These are phyloP conservation scores for Fusarium incarnatum DNA, from an alignment of 2,329 filamentous ascomycete species.

Conservation along the genomic window DNA sequence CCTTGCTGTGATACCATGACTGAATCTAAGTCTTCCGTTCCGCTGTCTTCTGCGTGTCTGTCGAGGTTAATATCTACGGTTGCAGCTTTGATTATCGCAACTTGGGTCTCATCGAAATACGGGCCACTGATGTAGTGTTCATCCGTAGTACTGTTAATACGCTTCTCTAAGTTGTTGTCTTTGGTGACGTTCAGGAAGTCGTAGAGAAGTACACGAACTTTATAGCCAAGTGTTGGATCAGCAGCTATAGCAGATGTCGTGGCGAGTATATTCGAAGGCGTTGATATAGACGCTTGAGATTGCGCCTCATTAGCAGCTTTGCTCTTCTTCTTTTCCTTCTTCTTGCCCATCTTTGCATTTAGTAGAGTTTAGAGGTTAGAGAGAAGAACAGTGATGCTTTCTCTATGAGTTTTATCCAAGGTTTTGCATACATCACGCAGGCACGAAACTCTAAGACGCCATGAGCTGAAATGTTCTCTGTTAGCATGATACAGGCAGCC, in stretches of 20 bases:
- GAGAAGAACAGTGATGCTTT: background rate
- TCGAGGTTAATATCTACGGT: background rate
- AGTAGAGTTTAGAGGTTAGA: background rate
- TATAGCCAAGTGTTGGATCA: constrained; percentile 7
- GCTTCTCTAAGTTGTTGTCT: background rate
- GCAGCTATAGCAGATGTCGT: background rate
- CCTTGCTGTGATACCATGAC: background rate
- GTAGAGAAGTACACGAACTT: constrained; percentile 7
- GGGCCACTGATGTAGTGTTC: constrained; percentile 5
- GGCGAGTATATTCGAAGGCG: background rate
- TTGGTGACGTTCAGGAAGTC: constrained; percentile 7
- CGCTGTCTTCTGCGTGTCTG: background rate
- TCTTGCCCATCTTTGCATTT: background rate
- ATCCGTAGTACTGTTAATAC: constrained; percentile 4
- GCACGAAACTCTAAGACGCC: background rate
- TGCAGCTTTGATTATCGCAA: background rate
- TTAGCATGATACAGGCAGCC: background rate
- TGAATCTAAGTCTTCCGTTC: background rate
- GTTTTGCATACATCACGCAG: background rate
- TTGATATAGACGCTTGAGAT: background rate
- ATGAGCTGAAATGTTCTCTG: background rate
- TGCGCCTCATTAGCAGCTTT: background rate
- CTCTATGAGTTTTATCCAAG: background rate
- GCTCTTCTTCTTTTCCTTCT: background rate
- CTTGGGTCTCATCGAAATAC: constrained; percentile 2